A percentile compares a stretch with the other conserved stretches of the same genome.
phyloP scores from a whole-genome alignment of 768 basidiomycete genomes.

The Rhodotorula babjevae region DNA sequence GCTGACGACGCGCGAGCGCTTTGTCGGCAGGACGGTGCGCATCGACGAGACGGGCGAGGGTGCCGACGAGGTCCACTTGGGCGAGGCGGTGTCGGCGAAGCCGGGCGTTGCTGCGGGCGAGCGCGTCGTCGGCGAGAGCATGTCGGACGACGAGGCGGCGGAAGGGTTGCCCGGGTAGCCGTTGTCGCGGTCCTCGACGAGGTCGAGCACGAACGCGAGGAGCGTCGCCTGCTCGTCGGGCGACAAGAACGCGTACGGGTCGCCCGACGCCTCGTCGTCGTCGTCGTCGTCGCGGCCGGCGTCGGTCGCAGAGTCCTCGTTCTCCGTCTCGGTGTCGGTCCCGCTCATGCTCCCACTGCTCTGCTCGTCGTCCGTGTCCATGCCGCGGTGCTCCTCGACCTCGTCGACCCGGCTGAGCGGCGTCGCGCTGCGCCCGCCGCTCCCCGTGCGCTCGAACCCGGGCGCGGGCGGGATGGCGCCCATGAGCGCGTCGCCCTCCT shows the following conservation, averaged over 20 bases:
- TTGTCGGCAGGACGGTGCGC: not conserved
- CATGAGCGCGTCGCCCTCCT: slow-evolving; percentile 12
- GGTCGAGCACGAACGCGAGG: slow-evolving; percentile 21
- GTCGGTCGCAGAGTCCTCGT: too few species aligned
- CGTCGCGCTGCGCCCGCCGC: not conserved
- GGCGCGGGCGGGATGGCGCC: slow-evolving; percentile 1
- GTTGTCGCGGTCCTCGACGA: slow-evolving; percentile 8
- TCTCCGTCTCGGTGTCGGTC: not conserved
- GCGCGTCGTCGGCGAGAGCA: slow-evolving; percentile 3
- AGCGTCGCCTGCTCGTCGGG: slow-evolving; percentile 9
- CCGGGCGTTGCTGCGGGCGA: slow-evolving; percentile 3
- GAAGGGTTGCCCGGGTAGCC: not conserved
- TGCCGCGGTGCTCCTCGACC: slow-evolving; percentile 10
- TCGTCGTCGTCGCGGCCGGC: not conserved
- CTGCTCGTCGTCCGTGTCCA: slow-evolving; percentile 1
- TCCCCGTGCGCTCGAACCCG: not conserved
- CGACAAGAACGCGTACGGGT: slow-evolving; percentile 12
- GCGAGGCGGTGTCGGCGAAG: too few species aligned
- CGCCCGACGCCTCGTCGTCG: slow-evolving; percentile 15
- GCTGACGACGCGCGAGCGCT: too few species aligned
- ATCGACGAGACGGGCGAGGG: not conserved
- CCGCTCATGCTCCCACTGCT: not conserved
- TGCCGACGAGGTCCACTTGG: not conserved
- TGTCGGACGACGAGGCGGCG: not conserved
- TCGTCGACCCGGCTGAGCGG: slow-evolving; percentile 23